Evolutionary conservation across 352 stramenopile genomes (phyloP).

Genomic region (Pythium vanterpoolii): DNA sequence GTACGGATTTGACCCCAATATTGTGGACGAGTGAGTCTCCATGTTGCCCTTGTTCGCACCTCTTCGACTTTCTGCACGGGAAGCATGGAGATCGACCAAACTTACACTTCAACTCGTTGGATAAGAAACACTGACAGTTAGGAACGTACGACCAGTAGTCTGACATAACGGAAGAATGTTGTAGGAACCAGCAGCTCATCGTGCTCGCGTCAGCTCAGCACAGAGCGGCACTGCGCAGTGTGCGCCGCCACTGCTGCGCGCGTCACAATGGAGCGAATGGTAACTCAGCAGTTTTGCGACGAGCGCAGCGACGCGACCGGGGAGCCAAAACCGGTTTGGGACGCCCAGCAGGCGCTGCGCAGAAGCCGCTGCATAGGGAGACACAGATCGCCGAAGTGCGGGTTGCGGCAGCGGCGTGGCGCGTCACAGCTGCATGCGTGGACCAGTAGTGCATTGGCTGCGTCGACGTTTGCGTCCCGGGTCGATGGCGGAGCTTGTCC

Average conservation of each 20-base stretch:
- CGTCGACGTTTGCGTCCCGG: slow-evolving; percentile 28
- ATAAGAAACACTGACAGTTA: not conserved
- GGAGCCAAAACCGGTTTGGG: slow-evolving; percentile 47
- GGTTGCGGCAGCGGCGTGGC: slow-evolving; percentile 28
- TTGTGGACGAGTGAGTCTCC: too few relatives aligned
- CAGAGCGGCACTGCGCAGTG: slow-evolving; percentile 23
- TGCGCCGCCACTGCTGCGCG: not conserved
- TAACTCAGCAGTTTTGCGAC: slow-evolving; percentile 46
- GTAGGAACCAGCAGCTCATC: not conserved
- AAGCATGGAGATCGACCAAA: too few relatives aligned
- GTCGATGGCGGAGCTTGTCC: slow-evolving; percentile 1
- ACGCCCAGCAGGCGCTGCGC: slow-evolving; percentile 55
- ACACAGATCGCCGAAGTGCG: slow-evolving; percentile 39
- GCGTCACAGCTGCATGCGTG: slow-evolving; percentile 56
- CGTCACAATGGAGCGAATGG: slow-evolving; percentile 40
- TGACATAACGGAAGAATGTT: too few relatives aligned
- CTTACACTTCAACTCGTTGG: not conserved
- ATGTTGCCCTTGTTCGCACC: too few relatives aligned
- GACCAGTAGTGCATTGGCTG: slow-evolving; percentile 45
- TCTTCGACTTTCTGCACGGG: too few relatives aligned
- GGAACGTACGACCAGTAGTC: too few relatives aligned
- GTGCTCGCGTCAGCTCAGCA: not conserved
- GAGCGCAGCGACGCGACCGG: slow-evolving; percentile 30
- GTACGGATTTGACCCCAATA: too few relatives aligned
- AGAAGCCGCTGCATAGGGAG: slow-evolving; percentile 60